phyloP scores from a whole-genome alignment of 225 moss, liverwort and hornwort species.

The Sphagnum tenellum region DNA sequence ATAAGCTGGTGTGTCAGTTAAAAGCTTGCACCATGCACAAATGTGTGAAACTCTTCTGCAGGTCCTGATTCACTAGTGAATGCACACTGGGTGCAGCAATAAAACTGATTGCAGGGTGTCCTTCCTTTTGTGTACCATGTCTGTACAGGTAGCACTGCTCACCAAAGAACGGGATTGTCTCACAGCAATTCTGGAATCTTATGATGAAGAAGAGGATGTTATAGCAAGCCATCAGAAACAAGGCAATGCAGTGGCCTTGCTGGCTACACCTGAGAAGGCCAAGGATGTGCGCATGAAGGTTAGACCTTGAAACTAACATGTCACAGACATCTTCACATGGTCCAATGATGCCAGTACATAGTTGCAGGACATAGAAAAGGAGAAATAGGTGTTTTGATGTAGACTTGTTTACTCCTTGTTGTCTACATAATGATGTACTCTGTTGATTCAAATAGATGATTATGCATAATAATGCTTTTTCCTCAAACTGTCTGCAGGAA shows the following conservation, averaged over 20 bases:
- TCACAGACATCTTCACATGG: neutral
- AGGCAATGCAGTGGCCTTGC: constrained; percentile 43
- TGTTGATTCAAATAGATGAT: no score
- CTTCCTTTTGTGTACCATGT: neutral
- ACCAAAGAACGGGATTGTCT: constrained; percentile 73
- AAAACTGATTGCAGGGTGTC: no score
- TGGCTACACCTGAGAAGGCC: constrained; percentile 67
- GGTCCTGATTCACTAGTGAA: no score
- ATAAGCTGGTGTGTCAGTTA: neutral
- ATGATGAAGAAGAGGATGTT: constrained; percentile 88
- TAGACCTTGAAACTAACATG: neutral
- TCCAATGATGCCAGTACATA: neutral
- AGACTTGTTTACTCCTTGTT: neutral
- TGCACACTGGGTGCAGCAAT: no score
- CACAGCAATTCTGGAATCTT: constrained; percentile 74
- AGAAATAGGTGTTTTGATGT: neutral
- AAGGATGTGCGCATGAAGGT: constrained; percentile 91
- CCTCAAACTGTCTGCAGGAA: constrained; percentile 33
- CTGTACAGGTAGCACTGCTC: constrained; percentile 52
- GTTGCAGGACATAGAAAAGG: no score
- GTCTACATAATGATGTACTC: neutral
- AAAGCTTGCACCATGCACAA: no score
- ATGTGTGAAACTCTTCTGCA: neutral
- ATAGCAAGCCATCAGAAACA: constrained; percentile 80
- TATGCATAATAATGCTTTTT: neutral